Evolutionary conservation across 2,329 filamentous ascomycete species (phyloP).

Genomic region (Aspergillus sergii): DNA sequence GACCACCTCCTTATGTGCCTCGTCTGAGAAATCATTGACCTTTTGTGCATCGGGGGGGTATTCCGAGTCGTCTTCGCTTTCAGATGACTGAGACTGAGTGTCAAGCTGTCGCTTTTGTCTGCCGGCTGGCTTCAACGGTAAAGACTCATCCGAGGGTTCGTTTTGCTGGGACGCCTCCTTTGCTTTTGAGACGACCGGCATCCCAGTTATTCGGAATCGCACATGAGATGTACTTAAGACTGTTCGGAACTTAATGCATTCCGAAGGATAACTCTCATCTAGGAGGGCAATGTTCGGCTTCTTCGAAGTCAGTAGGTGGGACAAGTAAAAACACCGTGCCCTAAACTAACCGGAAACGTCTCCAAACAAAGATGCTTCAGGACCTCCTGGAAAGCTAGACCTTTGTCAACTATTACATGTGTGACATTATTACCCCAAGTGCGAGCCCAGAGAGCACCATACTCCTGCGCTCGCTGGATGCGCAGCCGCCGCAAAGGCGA

Average conservation of each 20-base stretch:
- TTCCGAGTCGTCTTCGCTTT: conserved; percentile 6
- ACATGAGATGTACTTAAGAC: conserved; percentile 61
- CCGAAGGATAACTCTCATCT: conserved; percentile 68
- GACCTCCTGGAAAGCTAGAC: conserved; percentile 66
- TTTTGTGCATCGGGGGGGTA: conserved; percentile 1
- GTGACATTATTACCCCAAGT: conserved; percentile 62
- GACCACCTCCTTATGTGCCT: conserved; percentile 5
- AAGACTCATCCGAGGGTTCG: conserved; percentile 18
- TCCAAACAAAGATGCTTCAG: conserved; percentile 56
- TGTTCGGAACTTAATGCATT: conserved; percentile 63
- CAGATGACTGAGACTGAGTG: conserved; percentile 18
- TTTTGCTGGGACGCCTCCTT: conserved; percentile 14
- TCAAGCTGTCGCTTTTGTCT: conserved; percentile 18
- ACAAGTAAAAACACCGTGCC: not conserved
- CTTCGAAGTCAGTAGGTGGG: conserved; percentile 17
- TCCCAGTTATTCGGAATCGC: conserved; percentile 48
- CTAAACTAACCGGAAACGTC: conserved; percentile 50
- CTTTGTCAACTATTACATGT: conserved; percentile 78
- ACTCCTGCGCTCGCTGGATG: conserved; percentile 73
- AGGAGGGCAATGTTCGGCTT: conserved; percentile 55
- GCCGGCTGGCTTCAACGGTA: conserved; percentile 33
- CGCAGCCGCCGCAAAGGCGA: conserved; percentile 67
- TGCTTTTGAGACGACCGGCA: conserved; percentile 15
- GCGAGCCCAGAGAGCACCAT: conserved; percentile 72
- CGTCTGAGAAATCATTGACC: not conserved